These are phyloP conservation scores for Clonostachys sp. DNA, from an alignment of 2,329 filamentous ascomycete genomes.

Conservation along the genomic window DNA sequence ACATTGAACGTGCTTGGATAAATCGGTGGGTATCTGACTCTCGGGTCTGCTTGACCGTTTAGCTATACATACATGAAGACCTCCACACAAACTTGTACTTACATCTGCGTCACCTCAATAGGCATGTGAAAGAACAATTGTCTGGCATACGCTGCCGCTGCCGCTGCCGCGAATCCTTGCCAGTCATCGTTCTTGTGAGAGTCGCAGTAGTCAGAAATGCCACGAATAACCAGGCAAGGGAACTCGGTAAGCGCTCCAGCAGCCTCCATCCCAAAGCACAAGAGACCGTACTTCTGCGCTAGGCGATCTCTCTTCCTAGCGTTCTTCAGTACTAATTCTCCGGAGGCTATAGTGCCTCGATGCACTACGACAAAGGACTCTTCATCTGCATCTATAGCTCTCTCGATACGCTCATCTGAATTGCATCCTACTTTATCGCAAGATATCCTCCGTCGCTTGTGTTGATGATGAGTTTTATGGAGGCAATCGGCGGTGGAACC, in stretches of 20 bases:
- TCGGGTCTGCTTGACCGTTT: too few species aligned
- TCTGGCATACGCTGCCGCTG: conserved; percentile 15
- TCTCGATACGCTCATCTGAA: conserved; percentile 1
- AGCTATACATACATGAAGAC: too few species aligned
- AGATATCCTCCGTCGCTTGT: conserved; percentile 1
- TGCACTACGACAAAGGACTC: conserved; percentile 6
- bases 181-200: conserved; percentile 25
- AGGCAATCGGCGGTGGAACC: conserved; percentile 5
- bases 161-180: conserved; percentile 24
- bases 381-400: conserved; percentile 3
- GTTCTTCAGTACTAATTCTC: conserved; percentile 7
- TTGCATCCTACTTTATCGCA: conserved; percentile 6
- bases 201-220: conserved; percentile 28
- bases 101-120: background rate
- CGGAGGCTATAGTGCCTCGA: conserved; percentile 10
- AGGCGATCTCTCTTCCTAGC: conserved; percentile 7
- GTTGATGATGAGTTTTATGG: conserved; percentile 3
- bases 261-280: conserved; percentile 19
- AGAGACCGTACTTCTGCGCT: conserved; percentile 7
- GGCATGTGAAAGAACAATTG: conserved; percentile 1
- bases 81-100: background rate
- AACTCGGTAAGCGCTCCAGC: conserved; percentile 11
- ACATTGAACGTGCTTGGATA: too few species aligned
- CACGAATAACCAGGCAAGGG: conserved; percentile 22
- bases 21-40: too few species aligned